Evolutionary conservation across 1,284 basidiomycete genomes (phyloP).

Genomic region (Apiotrichum akiyoshidainum): DNA sequence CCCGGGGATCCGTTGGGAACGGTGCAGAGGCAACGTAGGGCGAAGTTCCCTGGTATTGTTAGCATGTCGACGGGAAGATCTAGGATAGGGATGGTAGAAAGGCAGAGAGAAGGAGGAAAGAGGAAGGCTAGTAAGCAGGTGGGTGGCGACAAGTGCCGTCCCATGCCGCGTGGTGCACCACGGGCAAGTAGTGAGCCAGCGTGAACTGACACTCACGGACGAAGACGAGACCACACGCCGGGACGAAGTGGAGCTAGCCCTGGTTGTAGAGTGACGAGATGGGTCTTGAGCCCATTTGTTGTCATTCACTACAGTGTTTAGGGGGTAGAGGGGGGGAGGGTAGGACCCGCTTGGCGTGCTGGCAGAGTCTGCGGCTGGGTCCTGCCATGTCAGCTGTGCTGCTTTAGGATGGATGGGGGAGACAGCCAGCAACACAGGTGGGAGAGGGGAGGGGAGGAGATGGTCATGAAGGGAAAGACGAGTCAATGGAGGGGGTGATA

Average conservation of each 20-base stretch:
- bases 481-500: not conserved
- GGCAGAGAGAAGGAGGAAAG: not conserved
- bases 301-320: conserved; percentile 11
- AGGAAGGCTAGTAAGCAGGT: not conserved
- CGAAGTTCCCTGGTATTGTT: conserved; percentile 30
- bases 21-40: conserved; percentile 36
- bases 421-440: not conserved
- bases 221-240: conserved; percentile 34
- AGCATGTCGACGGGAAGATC: not conserved
- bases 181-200: not conserved
- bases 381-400: conserved; percentile 10
- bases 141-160: not conserved
- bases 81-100: not conserved
- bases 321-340: conserved; percentile 26
- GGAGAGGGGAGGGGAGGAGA: conserved; percentile 2
- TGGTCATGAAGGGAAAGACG: not conserved
- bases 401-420: not conserved
- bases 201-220: conserved; percentile 26
- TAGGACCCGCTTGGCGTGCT: conserved; percentile 18
- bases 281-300: conserved; percentile 10
- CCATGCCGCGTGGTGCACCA: not conserved
- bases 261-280: conserved; percentile 11
- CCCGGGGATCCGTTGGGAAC: conserved; percentile 36
- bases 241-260: conserved; percentile 16
- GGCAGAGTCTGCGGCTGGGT: conserved; percentile 13